phyloP scores from a whole-genome alignment of 2,329 filamentous ascomycete species.

The Gnomoniopsis sp. region DNA sequence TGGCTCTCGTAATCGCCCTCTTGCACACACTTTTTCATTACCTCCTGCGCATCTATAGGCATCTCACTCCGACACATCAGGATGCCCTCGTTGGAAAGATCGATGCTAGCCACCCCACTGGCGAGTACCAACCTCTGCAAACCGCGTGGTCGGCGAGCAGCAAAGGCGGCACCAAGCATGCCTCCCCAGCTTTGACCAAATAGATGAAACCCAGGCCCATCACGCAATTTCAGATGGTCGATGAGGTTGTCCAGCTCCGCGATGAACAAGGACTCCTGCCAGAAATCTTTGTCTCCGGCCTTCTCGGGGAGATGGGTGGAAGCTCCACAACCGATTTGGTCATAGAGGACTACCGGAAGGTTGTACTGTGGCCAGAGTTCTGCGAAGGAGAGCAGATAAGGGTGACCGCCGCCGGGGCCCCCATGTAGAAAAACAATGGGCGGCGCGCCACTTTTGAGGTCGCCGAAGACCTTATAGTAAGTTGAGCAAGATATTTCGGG shows the following conservation, averaged over 20 bases:
- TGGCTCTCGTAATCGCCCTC: conserved; percentile 2
- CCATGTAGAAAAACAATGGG: conserved; percentile 30
- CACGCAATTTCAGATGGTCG: conserved; percentile 19
- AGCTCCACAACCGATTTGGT: conserved; percentile 47
- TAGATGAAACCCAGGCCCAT: conserved; percentile 18
- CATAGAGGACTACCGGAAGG: conserved; percentile 48
- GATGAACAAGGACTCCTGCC: conserved; percentile 24
- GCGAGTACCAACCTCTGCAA: conserved; percentile 26
- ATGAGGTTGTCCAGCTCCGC: conserved; percentile 23
- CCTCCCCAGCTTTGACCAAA: conserved; percentile 10
- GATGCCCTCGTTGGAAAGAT: conserved; percentile 2
- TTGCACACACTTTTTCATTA: conserved; percentile 4
- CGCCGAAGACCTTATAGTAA: conserved; percentile 11
- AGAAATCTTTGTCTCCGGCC: conserved; percentile 21
- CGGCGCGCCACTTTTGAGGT: conserved; percentile 3
- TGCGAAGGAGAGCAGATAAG: conserved; percentile 30
- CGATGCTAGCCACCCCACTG: conserved; percentile 29
- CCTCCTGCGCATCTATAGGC: conserved; percentile 1
- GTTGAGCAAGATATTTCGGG: conserved; percentile 1
- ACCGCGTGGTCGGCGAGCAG: conserved; percentile 10
- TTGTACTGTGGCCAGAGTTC: conserved; percentile 14
- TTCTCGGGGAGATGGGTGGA: conserved; percentile 45
- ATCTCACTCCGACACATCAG: conserved; percentile 4
- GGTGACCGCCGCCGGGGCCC: conserved; percentile 41
- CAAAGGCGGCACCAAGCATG: conserved; percentile 4